Base-by-base conservation (phyloP, 176 grass and related monocot species). In the Aegilops longissima region DNA sequence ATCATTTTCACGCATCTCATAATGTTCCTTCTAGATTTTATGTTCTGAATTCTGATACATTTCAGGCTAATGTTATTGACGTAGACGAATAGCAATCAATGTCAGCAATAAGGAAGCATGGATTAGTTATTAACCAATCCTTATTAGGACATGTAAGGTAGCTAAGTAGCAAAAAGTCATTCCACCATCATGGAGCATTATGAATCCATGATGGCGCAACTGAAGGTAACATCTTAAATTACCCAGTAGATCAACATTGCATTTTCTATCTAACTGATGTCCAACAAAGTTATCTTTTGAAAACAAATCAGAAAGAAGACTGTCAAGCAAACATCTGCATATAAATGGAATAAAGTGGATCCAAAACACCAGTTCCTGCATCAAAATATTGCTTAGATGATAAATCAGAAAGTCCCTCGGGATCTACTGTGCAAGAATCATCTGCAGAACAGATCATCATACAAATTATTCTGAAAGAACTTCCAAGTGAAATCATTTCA, bases 1-100 rank as follows among this genome's bases (percentile, higher is more conserved):
- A 49, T 79, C 49, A 62, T 66, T 47, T 66, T 13, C 58, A 83
- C 66, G 59, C 45, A 81, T 77, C 34, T 84, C 73, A 66, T 84
- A 68, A 21, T 75, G 59, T 44, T 74, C 73, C 75, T 78, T 6
- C 5, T 14, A 80, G 27, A 27, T 77, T 77, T 45, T 79, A 85
- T 51, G 45, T 77, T 70, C 44, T 73, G 83, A 58, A 42, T 54
- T 54, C 51, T 54, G 51, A 54, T 14, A 64, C 52, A 67, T 16
- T 27, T 76, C 59, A 56, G 29, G 38, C 36, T 72, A 66, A 45
- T 49, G 61, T 40, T 35, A 70, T 30, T 61, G n/a, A 61, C 31
- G 12, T 49, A 49, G 72, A 81, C 33, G 13, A 23, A 62, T 82
- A 56, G n/a, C 24, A 77, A 38, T 49, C 23, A 35, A 70, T 70